Conservation (phyloP, 2,329 filamentous ascomycete genomes). For the Dendryphion nanum region DNA sequence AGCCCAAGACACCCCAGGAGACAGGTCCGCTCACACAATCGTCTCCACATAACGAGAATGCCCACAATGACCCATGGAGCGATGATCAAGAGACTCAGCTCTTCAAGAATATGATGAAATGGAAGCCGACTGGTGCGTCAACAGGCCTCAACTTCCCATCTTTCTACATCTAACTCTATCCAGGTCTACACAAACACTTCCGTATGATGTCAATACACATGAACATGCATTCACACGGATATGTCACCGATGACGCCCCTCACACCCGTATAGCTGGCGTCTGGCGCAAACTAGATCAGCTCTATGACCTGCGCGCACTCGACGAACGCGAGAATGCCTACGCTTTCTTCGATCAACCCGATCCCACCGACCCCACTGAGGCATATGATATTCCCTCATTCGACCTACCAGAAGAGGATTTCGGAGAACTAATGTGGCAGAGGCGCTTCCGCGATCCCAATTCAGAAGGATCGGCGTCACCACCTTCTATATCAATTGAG, state of each 20-base stretch:
- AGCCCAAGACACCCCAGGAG: constrained; percentile 42
- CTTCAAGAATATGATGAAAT: constrained; percentile 88
- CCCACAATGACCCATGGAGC: constrained; percentile 77
- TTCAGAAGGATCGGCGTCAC: constrained; percentile 28
- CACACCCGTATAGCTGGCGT: constrained; percentile 91
- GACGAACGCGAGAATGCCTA: constrained; percentile 74
- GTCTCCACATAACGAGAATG: constrained; percentile 57
- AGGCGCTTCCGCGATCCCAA: constrained; percentile 32
- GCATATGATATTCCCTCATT: constrained; percentile 38
- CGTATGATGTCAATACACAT: constrained; percentile 49
- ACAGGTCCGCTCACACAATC: constrained; percentile 43
- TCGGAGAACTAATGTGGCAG: constrained; percentile 45
- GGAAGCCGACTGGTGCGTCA: constrained; percentile 79
- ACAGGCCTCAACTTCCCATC: not conserved
- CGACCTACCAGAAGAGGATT: constrained; percentile 44
- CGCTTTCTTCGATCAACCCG: constrained; percentile 58
- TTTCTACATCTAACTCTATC: constrained; percentile 13
- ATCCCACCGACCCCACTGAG: constrained; percentile 41
- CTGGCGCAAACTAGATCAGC: constrained; percentile 79
- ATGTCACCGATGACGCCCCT: constrained; percentile 64
- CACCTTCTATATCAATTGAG: constrained; percentile 26
- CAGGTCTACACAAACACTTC: constrained; percentile 57
- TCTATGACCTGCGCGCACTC: constrained; percentile 83
- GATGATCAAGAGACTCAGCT: constrained; percentile 92
- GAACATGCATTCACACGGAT: constrained; percentile 53